Evolutionary conservation across 2,329 filamentous ascomycete genomes (phyloP).

Genomic region (Lanzia echinophila): DNA sequence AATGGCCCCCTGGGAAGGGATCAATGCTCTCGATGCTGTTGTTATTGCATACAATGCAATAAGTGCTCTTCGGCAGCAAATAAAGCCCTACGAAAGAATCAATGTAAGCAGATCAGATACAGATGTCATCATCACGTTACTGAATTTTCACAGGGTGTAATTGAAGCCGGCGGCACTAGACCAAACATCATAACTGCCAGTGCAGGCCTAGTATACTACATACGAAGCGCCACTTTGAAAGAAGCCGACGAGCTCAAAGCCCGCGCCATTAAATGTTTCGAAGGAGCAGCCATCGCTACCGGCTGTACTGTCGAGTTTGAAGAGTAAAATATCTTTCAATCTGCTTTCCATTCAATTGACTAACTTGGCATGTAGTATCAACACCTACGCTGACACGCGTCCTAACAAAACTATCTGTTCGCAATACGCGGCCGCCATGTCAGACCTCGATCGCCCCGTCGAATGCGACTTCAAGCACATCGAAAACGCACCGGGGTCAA

Average conservation of each 20-base stretch:
- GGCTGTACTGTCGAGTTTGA: constrained; percentile 24
- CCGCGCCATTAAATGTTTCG: constrained; percentile 21
- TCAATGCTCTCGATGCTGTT: constrained; percentile 37
- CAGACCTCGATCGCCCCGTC: constrained; percentile 9
- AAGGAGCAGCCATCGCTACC: constrained; percentile 22
- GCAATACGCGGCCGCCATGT: constrained; percentile 17
- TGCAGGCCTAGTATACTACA: constrained; percentile 15
- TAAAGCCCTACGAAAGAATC: constrained; percentile 25
- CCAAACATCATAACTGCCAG: constrained; percentile 35
- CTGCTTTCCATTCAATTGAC: neutral
- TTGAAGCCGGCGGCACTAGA: constrained; percentile 28
- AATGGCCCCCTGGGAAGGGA: constrained; percentile 33
- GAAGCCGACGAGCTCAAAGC: constrained; percentile 14
- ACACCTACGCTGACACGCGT: constrained; percentile 19
- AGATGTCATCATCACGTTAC: neutral
- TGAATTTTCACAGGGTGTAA: constrained; percentile 2
- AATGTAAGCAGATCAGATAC: constrained; percentile 34
- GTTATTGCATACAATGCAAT: constrained; percentile 32
- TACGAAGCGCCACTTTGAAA: constrained; percentile 16
- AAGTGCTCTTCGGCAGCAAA: constrained; percentile 30
- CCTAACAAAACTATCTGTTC: constrained; percentile 17
- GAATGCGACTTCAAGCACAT: constrained; percentile 9
- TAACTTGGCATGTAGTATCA: constrained; percentile 8
- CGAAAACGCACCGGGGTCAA: constrained; percentile 15
- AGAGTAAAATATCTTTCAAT: constrained; percentile 22